phyloP scores from a whole-genome alignment of 768 basidiomycete genomes.

The Suillus brevipes region DNA sequence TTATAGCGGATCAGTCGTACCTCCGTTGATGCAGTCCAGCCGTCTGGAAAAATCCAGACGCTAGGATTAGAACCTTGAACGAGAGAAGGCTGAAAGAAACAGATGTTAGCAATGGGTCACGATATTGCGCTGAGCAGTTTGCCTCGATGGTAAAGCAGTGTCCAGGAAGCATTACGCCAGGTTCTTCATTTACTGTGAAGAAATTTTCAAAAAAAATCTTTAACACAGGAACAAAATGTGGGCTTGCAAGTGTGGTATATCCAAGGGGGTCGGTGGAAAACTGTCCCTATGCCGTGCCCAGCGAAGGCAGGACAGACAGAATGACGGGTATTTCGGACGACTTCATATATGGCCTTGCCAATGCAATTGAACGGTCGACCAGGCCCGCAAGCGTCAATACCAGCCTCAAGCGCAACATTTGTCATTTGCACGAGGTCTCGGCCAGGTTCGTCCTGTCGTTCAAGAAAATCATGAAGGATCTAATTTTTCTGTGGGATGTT shows the following conservation, averaged over 20 bases:
- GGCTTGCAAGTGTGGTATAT: slow-evolving; percentile 73
- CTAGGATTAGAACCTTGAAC: slow-evolving; percentile 71
- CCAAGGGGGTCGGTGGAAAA: slow-evolving; percentile 83
- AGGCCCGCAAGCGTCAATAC: slow-evolving; percentile 75
- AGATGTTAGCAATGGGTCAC: background rate
- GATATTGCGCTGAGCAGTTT: slow-evolving; percentile 8
- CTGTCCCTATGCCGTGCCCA: slow-evolving; percentile 85
- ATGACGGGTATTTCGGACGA: slow-evolving; percentile 42
- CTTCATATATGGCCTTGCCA: slow-evolving; percentile 64
- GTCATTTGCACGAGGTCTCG: slow-evolving; percentile 63
- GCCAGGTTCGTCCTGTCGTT: slow-evolving; percentile 64
- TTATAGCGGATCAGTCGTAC: slow-evolving; percentile 37
- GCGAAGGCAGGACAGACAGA: slow-evolving; percentile 72
- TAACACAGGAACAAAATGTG: background rate
- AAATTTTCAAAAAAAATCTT: background rate
- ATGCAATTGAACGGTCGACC: slow-evolving; percentile 68
- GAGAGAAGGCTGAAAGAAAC: slow-evolving; percentile 57
- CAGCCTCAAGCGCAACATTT: slow-evolving; percentile 63
- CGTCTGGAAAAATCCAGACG: slow-evolving; percentile 84
- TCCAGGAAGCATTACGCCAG: slow-evolving; percentile 78
- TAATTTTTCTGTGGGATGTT: background rate
- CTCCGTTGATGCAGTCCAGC: slow-evolving; percentile 91
- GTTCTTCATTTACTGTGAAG: slow-evolving; percentile 75
- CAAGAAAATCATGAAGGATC: background rate
- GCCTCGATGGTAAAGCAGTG: slow-evolving; percentile 95